Conservation (phyloP, 176 grass and related monocot species). For the Carex pumila region DNA sequence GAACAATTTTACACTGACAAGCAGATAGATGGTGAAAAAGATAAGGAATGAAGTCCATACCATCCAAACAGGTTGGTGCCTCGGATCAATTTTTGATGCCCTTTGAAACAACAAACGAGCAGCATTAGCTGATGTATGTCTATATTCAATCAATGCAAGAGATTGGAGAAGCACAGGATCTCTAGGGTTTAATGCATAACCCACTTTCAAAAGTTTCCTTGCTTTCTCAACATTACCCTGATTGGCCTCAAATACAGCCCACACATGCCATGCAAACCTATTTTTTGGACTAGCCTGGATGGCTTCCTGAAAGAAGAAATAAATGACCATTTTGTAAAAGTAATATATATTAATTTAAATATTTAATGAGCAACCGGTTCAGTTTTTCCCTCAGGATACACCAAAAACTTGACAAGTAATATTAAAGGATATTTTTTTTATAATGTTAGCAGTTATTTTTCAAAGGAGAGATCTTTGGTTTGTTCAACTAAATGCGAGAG, state of each 20-base stretch:
- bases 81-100: conserved; percentile 82
- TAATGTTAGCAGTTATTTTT: neutral
- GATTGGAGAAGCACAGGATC: conserved; percentile 93
- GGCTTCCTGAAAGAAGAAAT: conserved; percentile 51
- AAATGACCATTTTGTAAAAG: conserved; percentile 11
- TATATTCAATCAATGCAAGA: conserved; percentile 90
- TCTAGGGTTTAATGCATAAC: conserved; percentile 82
- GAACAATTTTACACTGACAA: neutral
- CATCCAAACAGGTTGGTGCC: conserved; percentile 93
- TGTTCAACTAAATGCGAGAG: neutral
- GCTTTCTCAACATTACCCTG: conserved; percentile 58
- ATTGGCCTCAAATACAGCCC: conserved; percentile 87
- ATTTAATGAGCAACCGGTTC: neutral
- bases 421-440: neutral
- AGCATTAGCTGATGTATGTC: conserved; percentile 52
- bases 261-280: conserved; percentile 96
- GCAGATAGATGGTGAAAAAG: neutral
- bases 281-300: conserved; percentile 94
- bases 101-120: conserved; percentile 82
- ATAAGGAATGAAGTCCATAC: conserved; percentile 41
- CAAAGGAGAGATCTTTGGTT: neutral
- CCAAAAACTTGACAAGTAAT: neutral
- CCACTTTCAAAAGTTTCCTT: conserved; percentile 96
- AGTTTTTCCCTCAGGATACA: neutral
- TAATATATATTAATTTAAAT: neutral